Conservation (phyloP, 2,329 filamentous ascomycete species). For the Zelopaecilomyces penicillatus region DNA sequence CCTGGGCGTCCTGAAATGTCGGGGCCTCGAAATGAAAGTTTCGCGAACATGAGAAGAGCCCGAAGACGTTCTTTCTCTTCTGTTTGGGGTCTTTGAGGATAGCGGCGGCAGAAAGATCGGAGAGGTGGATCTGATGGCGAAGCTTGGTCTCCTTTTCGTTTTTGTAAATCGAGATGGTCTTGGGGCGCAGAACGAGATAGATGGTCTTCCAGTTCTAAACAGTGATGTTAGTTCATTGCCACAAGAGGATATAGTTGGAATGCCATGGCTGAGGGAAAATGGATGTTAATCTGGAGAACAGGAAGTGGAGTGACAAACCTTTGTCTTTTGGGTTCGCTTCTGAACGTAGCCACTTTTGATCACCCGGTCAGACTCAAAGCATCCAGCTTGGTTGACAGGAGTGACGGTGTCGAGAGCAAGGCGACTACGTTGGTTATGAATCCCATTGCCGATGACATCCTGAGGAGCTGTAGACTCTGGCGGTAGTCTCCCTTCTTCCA, state of each 20-base stretch:
- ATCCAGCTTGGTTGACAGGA: conserved; percentile 82
- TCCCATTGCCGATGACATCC: conserved; percentile 3
- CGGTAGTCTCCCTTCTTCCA: conserved; percentile 6
- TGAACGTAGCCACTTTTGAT: conserved; percentile 80
- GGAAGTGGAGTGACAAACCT: conserved; percentile 46
- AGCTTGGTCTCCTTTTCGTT: conserved; percentile 84
- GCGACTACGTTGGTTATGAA: conserved; percentile 7
- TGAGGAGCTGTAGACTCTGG: neutral
- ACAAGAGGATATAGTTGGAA: too few species aligned
- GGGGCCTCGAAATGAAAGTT: conserved; percentile 85
- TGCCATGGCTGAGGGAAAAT: too few species aligned
- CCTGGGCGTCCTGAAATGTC: conserved; percentile 64
- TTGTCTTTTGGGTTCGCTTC: conserved; percentile 89
- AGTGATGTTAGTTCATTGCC: neutral
- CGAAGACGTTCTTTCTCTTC: conserved; percentile 80
- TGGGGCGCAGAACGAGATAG: conserved; percentile 83
- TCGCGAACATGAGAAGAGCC: conserved; percentile 79
- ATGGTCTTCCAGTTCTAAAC: conserved; percentile 78
- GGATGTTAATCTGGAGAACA: neutral
- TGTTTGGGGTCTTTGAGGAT: conserved; percentile 83
- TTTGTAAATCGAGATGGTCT: conserved; percentile 87
- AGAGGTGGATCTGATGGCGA: conserved; percentile 77
- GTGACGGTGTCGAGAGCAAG: conserved; percentile 5
- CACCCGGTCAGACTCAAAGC: conserved; percentile 91
- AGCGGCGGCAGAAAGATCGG: conserved; percentile 85